Base-by-base conservation (phyloP, 2,329 filamentous ascomycete genomes). In the Coniella lustricola region DNA sequence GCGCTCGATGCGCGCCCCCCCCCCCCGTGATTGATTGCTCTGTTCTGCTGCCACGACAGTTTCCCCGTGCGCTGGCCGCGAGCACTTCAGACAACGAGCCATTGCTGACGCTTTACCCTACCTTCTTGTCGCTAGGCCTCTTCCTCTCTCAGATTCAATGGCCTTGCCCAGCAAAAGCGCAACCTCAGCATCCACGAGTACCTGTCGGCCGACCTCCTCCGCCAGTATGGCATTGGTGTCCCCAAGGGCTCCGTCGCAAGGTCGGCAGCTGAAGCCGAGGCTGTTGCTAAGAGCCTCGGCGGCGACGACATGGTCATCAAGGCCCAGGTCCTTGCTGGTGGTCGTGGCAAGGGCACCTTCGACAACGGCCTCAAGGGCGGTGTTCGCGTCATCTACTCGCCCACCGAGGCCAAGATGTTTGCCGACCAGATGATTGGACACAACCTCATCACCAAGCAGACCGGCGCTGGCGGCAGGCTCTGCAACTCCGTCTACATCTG, bases 381-480 rank as follows among this genome's bases (percentile, higher is more conserved):
- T 76, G 93, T 98, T 61, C 84, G 93, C 62, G 90, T 98, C 64
- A 95, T 98, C 73, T 98, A 97, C 82, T 97, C 91, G 76, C 88
- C 93, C 52, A 90, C 90, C 62, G 82, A 85, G 78, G 93, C 93
- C 65, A 87, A 89, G 78, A 95, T 97, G 83, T 95, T 98, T 68
- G 91, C 93, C 60, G 81, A 91, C 61, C 90, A 98, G 77, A 98
- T 98, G 93, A 97, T 98, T 72, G 93, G 93, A 66, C 91, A 98
- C 77, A 96, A 96, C 75, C 89, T 98, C 72, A 82, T 98, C 73
- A 98, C 93, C 71, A 98, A 98, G 83, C 93, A 98, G 79, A 98
- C 93, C 51, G 93, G 93, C 68, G 88, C 91, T 60, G 81, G 72
- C 61, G 93, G 93, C 66, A 89, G 93, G 69, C 82, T 95, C 67